Percentiles rank a stretch among this genome's conserved stretches.
Conservation (phyloP, 129 eudicot species). For the Glebionis coronaria region DNA sequence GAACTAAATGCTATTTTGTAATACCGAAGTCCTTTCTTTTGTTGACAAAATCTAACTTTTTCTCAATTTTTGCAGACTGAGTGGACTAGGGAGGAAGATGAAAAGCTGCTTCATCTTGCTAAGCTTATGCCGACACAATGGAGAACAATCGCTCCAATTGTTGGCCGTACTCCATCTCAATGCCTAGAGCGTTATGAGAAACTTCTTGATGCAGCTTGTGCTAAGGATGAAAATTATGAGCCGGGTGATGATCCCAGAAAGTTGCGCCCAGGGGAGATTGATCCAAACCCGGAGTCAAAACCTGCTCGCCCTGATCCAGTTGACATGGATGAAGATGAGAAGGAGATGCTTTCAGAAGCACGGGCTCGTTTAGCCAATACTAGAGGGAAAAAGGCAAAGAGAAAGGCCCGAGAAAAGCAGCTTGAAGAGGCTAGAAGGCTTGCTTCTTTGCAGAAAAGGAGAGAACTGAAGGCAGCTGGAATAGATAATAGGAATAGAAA, state of each 20-base stretch:
- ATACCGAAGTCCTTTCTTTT: too few species aligned
- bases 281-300: conserved; percentile 95
- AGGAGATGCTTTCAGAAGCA: conserved; percentile 99
- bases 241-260: conserved; percentile 93
- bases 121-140: conserved; percentile 99
- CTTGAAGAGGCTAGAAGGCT: conserved; percentile 99
- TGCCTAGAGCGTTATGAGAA: conserved; percentile 96
- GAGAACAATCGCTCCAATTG: conserved; percentile 98
- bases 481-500: conserved; percentile 73
- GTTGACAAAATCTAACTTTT: neutral
- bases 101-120: conserved; percentile 89
- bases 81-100: conserved; percentile 98
- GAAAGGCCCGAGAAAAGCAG: conserved; percentile 98
- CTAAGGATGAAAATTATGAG: conserved; percentile 89
- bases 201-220: conserved; percentile 97
- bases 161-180: conserved; percentile 98
- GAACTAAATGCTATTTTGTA: too few species aligned
- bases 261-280: conserved; percentile 95
- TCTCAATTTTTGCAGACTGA: conserved; percentile 57
- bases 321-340: conserved; percentile 99
- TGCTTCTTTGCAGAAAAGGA: conserved; percentile 94
- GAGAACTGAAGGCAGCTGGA: conserved; percentile 99
- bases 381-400: conserved; percentile 92
- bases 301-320: conserved; percentile 99
- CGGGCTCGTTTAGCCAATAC: conserved; percentile 96